Evolutionary conservation across 1,139 yeast genomes (phyloP).

Genomic region (Pichia sp.): DNA sequence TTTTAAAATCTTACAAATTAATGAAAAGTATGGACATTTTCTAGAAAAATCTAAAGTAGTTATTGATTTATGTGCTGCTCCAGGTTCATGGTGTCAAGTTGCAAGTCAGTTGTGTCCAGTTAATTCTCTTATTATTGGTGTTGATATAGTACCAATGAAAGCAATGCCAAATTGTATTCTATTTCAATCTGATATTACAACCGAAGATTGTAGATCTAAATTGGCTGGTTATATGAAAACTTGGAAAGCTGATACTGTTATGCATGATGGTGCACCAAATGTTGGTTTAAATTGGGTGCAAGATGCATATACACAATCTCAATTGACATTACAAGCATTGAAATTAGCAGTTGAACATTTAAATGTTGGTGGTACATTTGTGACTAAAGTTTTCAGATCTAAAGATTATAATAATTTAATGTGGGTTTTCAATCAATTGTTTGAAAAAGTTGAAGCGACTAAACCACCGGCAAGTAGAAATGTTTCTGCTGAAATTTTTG

Average conservation of each 20-base stretch:
- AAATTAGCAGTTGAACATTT: constrained; percentile 94
- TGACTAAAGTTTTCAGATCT: constrained; percentile 93
- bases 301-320: constrained; percentile 98
- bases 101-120: constrained; percentile 90
- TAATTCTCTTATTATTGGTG: constrained; percentile 91
- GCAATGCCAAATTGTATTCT: constrained; percentile 90
- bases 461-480: constrained; percentile 98
- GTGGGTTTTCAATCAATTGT: constrained; percentile 96
- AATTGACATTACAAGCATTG: constrained; percentile 85
- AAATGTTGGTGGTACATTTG: constrained; percentile 90
- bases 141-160: constrained; percentile 94
- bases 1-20: constrained; percentile 88
- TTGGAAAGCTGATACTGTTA: constrained; percentile 96
- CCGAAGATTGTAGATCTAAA: constrained; percentile 93
- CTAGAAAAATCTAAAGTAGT: constrained; percentile 94
- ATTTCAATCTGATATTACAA: constrained; percentile 93
- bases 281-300: constrained; percentile 99
- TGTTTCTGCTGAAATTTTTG: constrained; percentile 98
- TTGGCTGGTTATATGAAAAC: constrained; percentile 95
- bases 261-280: constrained; percentile 99
- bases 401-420: constrained; percentile 93
- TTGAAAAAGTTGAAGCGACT: constrained; percentile 95
- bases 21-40: constrained; percentile 94
- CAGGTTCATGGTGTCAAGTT: constrained; percentile 99
- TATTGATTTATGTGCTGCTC: constrained; percentile 97